Conservation (phyloP, 495 filamentous ascomycete genomes). For the Saxophila tyrrhenica region DNA sequence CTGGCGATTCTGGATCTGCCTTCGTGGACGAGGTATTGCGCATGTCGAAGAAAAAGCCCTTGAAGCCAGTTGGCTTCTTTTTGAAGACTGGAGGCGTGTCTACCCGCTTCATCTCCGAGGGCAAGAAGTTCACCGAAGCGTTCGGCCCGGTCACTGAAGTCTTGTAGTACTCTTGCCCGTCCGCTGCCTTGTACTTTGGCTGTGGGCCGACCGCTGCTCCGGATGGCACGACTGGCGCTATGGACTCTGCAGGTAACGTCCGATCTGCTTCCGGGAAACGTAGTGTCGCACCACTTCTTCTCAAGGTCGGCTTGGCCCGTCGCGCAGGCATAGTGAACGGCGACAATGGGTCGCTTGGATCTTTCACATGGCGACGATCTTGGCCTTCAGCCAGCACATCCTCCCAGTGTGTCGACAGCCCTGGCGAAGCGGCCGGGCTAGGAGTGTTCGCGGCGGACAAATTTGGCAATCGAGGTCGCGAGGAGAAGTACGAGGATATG, state of each 20-base stretch:
- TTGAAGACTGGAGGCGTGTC: neutral
- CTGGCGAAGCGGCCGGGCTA: neutral
- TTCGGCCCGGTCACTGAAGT: neutral
- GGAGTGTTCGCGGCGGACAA: neutral
- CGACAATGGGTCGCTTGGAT: neutral
- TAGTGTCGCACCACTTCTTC: neutral
- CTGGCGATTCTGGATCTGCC: neutral
- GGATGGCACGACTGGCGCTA: neutral
- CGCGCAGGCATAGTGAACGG: neutral
- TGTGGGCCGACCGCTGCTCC: neutral
- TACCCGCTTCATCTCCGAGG: constrained; percentile 3
- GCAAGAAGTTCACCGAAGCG: neutral
- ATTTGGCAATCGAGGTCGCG: neutral
- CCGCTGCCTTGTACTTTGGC: neutral
- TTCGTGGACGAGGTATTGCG: neutral
- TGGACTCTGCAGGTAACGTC: neutral
- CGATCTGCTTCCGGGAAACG: neutral
- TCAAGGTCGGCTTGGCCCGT: neutral
- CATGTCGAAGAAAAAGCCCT: constrained; percentile 4
- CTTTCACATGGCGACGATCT: neutral
- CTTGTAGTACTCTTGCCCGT: neutral
- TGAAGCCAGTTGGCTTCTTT: neutral
- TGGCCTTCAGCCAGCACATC: constrained; percentile 2
- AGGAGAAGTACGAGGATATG: neutral
- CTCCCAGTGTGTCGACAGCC: constrained; percentile 1